Evolutionary conservation across 441 rosid genomes (phyloP).

Genomic region (Populus hybrid): DNA sequence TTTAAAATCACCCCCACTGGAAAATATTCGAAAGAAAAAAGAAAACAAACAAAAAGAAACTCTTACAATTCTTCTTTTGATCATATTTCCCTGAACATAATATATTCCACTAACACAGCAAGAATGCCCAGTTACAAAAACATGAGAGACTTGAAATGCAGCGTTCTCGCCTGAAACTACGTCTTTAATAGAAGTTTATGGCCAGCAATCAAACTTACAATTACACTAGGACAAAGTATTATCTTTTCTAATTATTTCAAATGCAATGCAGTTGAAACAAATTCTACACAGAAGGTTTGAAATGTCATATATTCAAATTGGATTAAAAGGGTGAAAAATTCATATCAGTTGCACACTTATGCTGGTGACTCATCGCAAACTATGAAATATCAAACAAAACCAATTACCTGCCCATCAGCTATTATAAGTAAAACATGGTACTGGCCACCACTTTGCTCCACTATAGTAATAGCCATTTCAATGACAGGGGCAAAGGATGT

Average conservation of each 20-base stretch:
- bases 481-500: slow-evolving; percentile 94
- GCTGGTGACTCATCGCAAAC: neutral
- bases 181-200: neutral
- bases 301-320: neutral
- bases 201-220: neutral
- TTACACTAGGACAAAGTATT: neutral
- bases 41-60: neutral
- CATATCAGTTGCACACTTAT: neutral
- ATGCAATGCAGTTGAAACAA: neutral
- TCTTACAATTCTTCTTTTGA: neutral
- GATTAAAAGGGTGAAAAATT: neutral
- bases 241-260: slow-evolving; percentile 2
- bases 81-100: neutral
- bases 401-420: slow-evolving; percentile 77
- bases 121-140: neutral
- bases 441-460: slow-evolving; percentile 89
- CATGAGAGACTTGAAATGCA: neutral
- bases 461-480: slow-evolving; percentile 85
- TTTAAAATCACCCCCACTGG: neutral
- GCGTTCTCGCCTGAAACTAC: neutral
- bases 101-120: neutral
- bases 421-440: slow-evolving; percentile 47
- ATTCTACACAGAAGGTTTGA: neutral
- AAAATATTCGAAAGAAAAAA: neutral
- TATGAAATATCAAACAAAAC: neutral